Evolutionary conservation across 345 rosid genomes (phyloP).

Genomic region (Camelina neglecta): DNA sequence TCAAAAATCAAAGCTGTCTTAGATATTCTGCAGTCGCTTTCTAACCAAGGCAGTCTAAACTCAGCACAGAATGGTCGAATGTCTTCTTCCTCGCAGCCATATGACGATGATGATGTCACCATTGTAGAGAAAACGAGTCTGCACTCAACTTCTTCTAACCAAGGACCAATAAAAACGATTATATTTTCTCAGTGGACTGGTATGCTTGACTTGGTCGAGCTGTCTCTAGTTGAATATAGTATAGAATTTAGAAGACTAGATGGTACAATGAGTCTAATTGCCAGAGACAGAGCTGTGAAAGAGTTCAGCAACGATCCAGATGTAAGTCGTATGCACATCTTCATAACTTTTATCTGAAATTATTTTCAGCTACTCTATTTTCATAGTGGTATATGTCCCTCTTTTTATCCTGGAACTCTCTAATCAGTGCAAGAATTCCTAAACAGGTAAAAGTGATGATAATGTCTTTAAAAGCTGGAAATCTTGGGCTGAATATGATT

Average conservation of each 20-base stretch:
- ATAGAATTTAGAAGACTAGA: constrained; percentile 86
- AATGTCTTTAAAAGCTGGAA: constrained; percentile 97
- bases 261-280: constrained; percentile 76
- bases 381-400: constrained; percentile 3
- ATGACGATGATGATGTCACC: constrained; percentile 40
- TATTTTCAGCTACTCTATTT: not conserved
- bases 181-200: constrained; percentile 96
- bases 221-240: constrained; percentile 51
- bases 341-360: not conserved
- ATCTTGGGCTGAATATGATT: constrained; percentile 96
- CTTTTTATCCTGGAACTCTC: constrained; percentile 22
- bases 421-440: constrained; percentile 8
- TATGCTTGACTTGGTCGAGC: constrained; percentile 85
- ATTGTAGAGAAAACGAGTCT: constrained; percentile 51
- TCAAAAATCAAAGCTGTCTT: constrained; percentile 79
- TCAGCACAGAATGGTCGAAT: constrained; percentile 44
- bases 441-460: constrained; percentile 82
- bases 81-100: constrained; percentile 39
- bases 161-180: constrained; percentile 71
- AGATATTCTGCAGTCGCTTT: constrained; percentile 63
- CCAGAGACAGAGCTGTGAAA: constrained; percentile 86
- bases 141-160: constrained; percentile 41
- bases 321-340: constrained; percentile 50
- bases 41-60: constrained; percentile 45
- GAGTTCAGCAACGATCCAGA: constrained; percentile 78